Evolutionary conservation across 2,329 filamentous ascomycete genomes (phyloP).

Genomic region (Alternaria dauci): DNA sequence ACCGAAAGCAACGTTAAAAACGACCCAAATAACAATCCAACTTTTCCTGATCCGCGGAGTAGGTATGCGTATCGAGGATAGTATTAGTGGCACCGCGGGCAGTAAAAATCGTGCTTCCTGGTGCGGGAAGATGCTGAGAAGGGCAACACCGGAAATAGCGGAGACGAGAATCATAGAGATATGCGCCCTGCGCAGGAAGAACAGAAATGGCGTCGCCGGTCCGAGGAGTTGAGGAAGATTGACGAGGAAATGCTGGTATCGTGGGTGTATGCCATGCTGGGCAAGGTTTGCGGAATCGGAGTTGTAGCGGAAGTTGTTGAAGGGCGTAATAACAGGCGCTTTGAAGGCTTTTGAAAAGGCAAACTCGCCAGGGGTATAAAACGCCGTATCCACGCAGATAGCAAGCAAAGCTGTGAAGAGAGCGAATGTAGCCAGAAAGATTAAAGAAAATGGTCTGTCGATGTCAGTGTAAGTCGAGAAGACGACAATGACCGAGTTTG

Average conservation of each 20-base stretch:
- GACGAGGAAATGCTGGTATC: constrained; percentile 60
- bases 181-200: constrained; percentile 59
- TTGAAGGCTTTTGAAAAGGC: constrained; percentile 70
- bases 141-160: constrained; percentile 74
- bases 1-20: constrained; percentile 74
- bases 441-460: constrained; percentile 64
- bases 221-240: constrained; percentile 64
- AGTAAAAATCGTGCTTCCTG: constrained; percentile 82
- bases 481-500: not conserved
- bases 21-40: constrained; percentile 69
- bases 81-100: constrained; percentile 77
- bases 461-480: constrained; percentile 13
- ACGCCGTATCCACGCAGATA: constrained; percentile 83
- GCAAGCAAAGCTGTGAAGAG: constrained; percentile 75
- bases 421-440: constrained; percentile 71
- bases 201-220: constrained; percentile 58
- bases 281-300: constrained; percentile 58
- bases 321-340: constrained; percentile 60
- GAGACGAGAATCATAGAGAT: constrained; percentile 71
- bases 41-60: constrained; percentile 58
- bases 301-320: constrained; percentile 64
- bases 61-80: constrained; percentile 76
- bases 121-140: constrained; percentile 78
- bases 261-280: constrained; percentile 62
- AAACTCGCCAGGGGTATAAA: constrained; percentile 72